Percentiles rank a stretch among this genome's conserved stretches.
Evolutionary conservation across 768 basidiomycete genomes (phyloP).

Genomic region (Clitopilus passeckerianus): DNA sequence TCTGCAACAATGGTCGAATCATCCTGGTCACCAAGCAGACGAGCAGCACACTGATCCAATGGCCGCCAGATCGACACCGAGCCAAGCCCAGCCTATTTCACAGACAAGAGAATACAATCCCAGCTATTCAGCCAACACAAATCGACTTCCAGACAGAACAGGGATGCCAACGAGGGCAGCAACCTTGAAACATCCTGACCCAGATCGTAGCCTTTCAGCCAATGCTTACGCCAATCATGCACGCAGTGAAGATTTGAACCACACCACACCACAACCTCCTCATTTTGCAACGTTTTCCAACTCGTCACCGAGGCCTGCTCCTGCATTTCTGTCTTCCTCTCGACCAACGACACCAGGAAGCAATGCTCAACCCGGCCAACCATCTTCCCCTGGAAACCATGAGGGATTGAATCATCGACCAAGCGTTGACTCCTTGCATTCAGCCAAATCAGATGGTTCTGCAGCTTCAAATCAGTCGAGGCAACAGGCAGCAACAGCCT

Average conservation of each 20-base stretch:
- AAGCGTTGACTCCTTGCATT: constrained; percentile 46
- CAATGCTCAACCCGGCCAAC: constrained; percentile 39
- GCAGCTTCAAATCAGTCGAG: constrained; percentile 30
- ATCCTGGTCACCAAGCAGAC: constrained; percentile 17
- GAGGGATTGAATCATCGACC: constrained; percentile 40
- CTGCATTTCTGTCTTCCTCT: constrained; percentile 45
- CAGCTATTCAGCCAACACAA: constrained; percentile 23
- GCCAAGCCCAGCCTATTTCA: constrained; percentile 8
- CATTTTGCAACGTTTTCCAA: constrained; percentile 18
- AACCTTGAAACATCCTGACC: constrained; percentile 52
- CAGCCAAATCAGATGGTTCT: constrained; percentile 52
- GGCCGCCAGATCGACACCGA: constrained; percentile 13
- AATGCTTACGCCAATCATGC: constrained; percentile 39
- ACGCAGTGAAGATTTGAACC: constrained; percentile 72
- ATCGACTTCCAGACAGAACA: constrained; percentile 46
- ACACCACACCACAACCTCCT: constrained; percentile 27
- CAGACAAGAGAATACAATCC: constrained; percentile 23
- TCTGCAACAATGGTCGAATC: constrained; percentile 29
- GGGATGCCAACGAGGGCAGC: constrained; percentile 59
- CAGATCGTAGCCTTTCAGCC: constrained; percentile 42
- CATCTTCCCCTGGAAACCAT: constrained; percentile 51
- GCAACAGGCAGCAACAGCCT: constrained; percentile 45
- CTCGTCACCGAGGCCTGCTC: constrained; percentile 40
- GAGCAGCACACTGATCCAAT: constrained; percentile 21
- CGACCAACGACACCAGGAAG: constrained; percentile 58